phyloP scores from a whole-genome alignment of 768 basidiomycete species.

The Candolleomyces aberdarensis region DNA sequence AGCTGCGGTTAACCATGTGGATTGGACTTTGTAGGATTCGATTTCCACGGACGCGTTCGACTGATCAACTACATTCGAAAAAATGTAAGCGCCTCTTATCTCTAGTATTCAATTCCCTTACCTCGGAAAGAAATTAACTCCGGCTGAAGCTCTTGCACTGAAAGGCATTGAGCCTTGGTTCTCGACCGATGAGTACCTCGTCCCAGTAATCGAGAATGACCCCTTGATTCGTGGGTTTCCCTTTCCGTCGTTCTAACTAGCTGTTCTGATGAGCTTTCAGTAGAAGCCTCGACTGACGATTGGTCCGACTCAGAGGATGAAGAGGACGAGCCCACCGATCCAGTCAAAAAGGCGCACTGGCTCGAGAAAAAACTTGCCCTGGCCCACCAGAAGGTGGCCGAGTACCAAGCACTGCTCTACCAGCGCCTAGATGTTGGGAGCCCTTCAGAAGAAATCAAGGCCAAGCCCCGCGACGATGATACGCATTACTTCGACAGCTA shows the following conservation, averaged over 20 bases:
- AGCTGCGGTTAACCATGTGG: slow-evolving; percentile 6
- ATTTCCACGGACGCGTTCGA: slow-evolving; percentile 76
- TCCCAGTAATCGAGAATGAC: slow-evolving; percentile 82
- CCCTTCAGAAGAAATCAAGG: slow-evolving; percentile 15
- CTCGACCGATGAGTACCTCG: slow-evolving; percentile 73
- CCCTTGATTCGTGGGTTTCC: slow-evolving; percentile 75
- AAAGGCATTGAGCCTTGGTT: slow-evolving; percentile 63
- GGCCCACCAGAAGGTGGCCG: slow-evolving; percentile 56
- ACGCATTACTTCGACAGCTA: slow-evolving; percentile 94
- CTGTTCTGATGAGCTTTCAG: slow-evolving; percentile 5
- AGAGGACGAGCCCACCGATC: slow-evolving; percentile 37
- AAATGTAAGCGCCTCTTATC: slow-evolving; percentile 41
- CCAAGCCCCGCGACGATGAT: slow-evolving; percentile 75
- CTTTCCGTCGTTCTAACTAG: neutral
- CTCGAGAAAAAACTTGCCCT: slow-evolving; percentile 62
- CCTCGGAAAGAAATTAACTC: slow-evolving; percentile 47
- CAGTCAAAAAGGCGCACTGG: slow-evolving; percentile 43
- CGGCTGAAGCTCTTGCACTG: slow-evolving; percentile 42
- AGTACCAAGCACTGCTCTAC: slow-evolving; percentile 58
- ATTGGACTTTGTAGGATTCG: slow-evolving; percentile 48
- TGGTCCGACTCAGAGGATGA: slow-evolving; percentile 84
- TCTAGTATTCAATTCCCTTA: slow-evolving; percentile 7
- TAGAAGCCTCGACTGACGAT: slow-evolving; percentile 65
- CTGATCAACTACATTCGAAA: slow-evolving; percentile 87
- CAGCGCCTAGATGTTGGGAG: slow-evolving; percentile 49